phyloP scores from a whole-genome alignment of 768 basidiomycete species.

The Phanerochaete carnosa region DNA sequence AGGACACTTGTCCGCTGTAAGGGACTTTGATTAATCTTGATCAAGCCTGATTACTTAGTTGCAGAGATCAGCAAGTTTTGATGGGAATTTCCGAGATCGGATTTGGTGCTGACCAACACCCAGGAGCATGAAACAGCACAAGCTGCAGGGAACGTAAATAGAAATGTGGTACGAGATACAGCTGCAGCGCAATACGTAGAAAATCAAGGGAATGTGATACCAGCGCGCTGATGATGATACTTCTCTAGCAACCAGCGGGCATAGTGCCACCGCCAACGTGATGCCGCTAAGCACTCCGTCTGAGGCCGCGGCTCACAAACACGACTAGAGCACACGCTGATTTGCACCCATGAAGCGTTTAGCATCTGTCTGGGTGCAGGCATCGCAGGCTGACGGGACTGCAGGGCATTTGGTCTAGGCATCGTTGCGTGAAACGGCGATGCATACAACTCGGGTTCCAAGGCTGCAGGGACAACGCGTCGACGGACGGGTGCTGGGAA shows the following conservation, averaged over 20 bases:
- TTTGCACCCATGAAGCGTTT: slow-evolving; percentile 44
- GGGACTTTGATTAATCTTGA: too few relatives aligned
- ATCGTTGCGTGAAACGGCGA: neutral
- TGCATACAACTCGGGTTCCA: slow-evolving; percentile 47
- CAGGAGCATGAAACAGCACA: neutral
- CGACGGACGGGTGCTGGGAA: slow-evolving; percentile 49
- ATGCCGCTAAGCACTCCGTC: too few relatives aligned
- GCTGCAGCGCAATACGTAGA: neutral
- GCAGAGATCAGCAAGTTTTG: neutral
- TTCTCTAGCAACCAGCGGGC: slow-evolving; percentile 26
- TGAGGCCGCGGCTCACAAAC: slow-evolving; percentile 49
- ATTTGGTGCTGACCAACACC: neutral
- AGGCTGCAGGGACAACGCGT: slow-evolving; percentile 44
- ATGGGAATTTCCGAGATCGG: neutral
- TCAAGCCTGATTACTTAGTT: too few relatives aligned
- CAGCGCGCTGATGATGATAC: neutral
- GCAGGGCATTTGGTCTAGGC: neutral
- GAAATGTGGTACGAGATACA: neutral
- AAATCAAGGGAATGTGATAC: neutral
- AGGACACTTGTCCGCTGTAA: too few relatives aligned
- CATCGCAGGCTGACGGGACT: slow-evolving; percentile 46
- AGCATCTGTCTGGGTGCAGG: slow-evolving; percentile 49
- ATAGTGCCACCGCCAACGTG: slow-evolving; percentile 25
- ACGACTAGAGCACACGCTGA: slow-evolving; percentile 41
- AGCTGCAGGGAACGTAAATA: neutral